Evolutionary conservation across 805 yeast species (phyloP).

Genomic region (Lachancea sp.): DNA sequence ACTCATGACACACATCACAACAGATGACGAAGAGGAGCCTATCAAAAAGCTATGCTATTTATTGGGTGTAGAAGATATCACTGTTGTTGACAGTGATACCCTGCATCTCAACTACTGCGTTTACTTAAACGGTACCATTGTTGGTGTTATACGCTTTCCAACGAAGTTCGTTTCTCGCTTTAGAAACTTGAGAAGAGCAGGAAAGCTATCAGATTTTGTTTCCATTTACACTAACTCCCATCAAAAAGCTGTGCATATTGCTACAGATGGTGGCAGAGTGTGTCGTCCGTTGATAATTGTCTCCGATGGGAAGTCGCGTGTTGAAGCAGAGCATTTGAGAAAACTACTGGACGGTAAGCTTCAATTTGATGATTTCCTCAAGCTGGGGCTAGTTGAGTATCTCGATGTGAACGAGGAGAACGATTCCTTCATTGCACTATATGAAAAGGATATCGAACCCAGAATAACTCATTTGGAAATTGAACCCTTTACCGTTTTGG

Average conservation of each 20-base stretch:
- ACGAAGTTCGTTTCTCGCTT: slow-evolving; percentile 72
- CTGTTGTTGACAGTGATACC: slow-evolving; percentile 73
- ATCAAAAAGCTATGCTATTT: slow-evolving; percentile 67
- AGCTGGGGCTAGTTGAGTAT: slow-evolving; percentile 85
- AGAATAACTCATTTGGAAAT: slow-evolving; percentile 85
- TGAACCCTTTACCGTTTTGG: slow-evolving; percentile 95
- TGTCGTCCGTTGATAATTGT: slow-evolving; percentile 95
- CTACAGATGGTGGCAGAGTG: slow-evolving; percentile 98
- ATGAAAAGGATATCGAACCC: slow-evolving; percentile 56
- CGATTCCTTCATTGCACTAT: slow-evolving; percentile 85
- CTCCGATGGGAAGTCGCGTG: slow-evolving; percentile 61
- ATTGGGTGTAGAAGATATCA: slow-evolving; percentile 85
- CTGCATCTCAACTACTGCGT: slow-evolving; percentile 80
- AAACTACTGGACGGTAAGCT: slow-evolving; percentile 60
- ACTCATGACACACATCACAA: slow-evolving; percentile 96
- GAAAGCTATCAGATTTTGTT: slow-evolving; percentile 82
- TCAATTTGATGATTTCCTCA: slow-evolving; percentile 87
- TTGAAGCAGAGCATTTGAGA: slow-evolving; percentile 61
- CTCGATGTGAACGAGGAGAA: slow-evolving; percentile 96
- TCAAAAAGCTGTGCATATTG: slow-evolving; percentile 91
- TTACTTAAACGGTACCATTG: slow-evolving; percentile 86
- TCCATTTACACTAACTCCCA: slow-evolving; percentile 86
- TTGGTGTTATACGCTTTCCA: slow-evolving; percentile 87
- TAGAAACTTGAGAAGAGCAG: slow-evolving; percentile 74
- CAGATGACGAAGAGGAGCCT: slow-evolving; percentile 95